Conservation (phyloP, 345 rosid genomes). For the Hypericum androsaemum region DNA sequence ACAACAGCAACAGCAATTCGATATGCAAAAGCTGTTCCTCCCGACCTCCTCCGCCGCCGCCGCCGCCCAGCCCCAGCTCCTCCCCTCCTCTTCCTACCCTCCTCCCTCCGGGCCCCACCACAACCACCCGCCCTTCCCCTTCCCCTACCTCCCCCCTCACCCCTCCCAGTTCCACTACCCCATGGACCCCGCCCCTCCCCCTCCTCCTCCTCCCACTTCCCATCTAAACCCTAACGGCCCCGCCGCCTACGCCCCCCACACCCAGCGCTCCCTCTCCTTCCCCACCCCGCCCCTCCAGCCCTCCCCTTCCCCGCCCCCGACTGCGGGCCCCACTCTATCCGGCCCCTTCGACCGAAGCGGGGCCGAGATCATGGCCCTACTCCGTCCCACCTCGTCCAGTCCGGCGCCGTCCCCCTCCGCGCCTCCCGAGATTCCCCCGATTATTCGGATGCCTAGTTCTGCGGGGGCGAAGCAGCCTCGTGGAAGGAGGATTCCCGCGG, state of each 20-base stretch:
- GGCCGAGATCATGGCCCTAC: constrained; percentile 60
- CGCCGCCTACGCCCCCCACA: constrained; percentile 19
- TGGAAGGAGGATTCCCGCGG: constrained; percentile 44
- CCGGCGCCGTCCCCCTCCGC: constrained; percentile 12
- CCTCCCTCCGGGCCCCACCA: constrained; percentile 36
- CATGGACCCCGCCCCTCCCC: constrained; percentile 19
- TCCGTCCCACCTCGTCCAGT: constrained; percentile 15
- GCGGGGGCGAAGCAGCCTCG: constrained; percentile 25
- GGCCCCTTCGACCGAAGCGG: constrained; percentile 25
- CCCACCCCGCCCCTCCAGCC: constrained; percentile 31
- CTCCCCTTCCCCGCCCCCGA: constrained; percentile 16
- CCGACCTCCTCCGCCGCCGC: constrained; percentile 2
- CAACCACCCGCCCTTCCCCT: constrained; percentile 34
- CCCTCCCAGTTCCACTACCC: constrained; percentile 17
- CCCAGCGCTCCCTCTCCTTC: constrained; percentile 24
- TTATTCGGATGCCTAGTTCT: constrained; percentile 2
- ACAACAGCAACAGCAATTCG: too few species aligned
- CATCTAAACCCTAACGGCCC: constrained; percentile 18
- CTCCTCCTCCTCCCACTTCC: constrained; percentile 26
- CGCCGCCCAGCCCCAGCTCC: constrained; percentile 7
- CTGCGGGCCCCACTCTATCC: constrained; percentile 8
- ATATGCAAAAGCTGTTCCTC: too few species aligned
- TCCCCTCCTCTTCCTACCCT: constrained; percentile 56
- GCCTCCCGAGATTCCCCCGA: constrained; percentile 17
- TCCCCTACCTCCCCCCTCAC: constrained; percentile 25